Evolutionary conservation across 345 rosid species (phyloP), one percentile per base, ranked within the genome.

Genomic region (Streptanthus diversifolius): DNA sequence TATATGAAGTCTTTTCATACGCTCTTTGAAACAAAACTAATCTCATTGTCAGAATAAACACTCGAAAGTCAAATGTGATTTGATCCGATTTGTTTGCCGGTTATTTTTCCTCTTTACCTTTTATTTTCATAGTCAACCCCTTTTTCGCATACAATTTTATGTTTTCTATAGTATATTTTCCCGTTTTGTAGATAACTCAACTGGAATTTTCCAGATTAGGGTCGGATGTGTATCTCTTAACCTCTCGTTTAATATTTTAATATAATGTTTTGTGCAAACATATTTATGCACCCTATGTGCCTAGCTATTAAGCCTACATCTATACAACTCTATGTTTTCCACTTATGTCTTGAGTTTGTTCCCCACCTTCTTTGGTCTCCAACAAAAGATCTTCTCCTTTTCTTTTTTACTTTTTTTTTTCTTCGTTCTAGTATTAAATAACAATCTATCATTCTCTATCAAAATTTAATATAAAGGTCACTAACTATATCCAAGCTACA

Each of bases 281-380:
- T 54, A 62, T 54, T 56, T 12, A 70, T 76, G 71, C 37, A 68
- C 17, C 66, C 76, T 70, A 76, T 64, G 47, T 22, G 62, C 61
- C 10, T 77, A 69, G 71, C 75, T 63, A 63, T 36, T 37, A 64
- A 53, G 51, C 72, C 71, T 70, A 70, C 80, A 51, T 70, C 67
- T 29, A 76, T 57, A 77, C 80, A 77, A 56, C 80, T 76, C 72
- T 77, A 59, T 63, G 76, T 77, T 77, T 70, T 77, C 80, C 80
- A 77, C 80, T 69, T 62, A 63, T 76, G 79, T 76, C 75, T 69
- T 19, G 70, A 69, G 79, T 76, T 66, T 77, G 80, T 77, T 77
- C 80, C 80, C 80, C 80, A 77, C 68, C 80, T 77, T 77, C 72
- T 77, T 39, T 77, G 80, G 76, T 77, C 80, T 77, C 80, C 80